Base-by-base conservation (phyloP, 2,329 filamentous ascomycete genomes). In the Calonectria montana region DNA sequence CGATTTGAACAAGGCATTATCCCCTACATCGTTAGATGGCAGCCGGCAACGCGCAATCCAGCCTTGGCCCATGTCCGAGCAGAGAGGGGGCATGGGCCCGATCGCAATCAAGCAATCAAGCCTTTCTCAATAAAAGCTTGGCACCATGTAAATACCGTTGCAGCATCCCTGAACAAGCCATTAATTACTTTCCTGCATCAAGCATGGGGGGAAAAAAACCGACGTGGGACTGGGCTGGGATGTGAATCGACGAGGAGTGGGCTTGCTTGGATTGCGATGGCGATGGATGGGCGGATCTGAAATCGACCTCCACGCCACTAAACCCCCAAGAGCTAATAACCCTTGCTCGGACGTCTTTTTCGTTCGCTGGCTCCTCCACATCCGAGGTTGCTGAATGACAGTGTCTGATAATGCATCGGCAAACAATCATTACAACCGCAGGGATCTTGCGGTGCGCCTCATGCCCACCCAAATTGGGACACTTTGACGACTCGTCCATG, bases 201-300 rank as follows among this genome's bases (percentile, higher is more conserved):
- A 63, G 69, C 53, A 66, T 71, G 39, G 23, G 37, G 31, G 41
- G 15, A 61, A 39, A 65, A n/a, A 71, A 29, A 13, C 41, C 41
- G 63, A 67, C 29, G 69, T 63, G 69, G 63, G 69, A 64, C 50
- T 57, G 35, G 7, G 64, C 68, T 50, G 70, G 75, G 70, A 78
- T 78, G 71, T 73, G 75, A 70, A 78, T 78, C 72, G 73, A 74
- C 70, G 67, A 59, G 41, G 48, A 47, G 67, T 64, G 55, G 69
- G 61, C 63, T 69, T 63, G 53, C 59, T 67, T 50, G 69, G 69
- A 62, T 66, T 72, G 62, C 63, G 65, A 71, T 63, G 31, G 53
- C 64, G 61, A 67, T 69, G 69, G 75, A 62, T 62, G 72, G 69
- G 74, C 71, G 75, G 76, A 78, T 78, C 76, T 78, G 67, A 77